Evolutionary conservation across 2,329 filamentous ascomycete genomes (phyloP).

Genomic region (Clarireedia sp.): DNA sequence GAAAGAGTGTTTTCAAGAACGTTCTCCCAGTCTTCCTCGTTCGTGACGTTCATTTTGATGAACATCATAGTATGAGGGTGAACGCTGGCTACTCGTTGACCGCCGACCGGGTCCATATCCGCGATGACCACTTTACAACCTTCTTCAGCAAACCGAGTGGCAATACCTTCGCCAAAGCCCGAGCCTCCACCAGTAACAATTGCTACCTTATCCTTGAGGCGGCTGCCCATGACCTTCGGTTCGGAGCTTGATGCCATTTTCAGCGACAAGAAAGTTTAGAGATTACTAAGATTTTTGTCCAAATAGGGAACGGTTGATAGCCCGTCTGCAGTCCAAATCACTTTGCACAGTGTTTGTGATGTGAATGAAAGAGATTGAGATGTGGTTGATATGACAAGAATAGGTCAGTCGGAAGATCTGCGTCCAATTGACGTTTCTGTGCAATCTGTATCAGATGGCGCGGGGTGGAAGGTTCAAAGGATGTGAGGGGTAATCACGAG

Average conservation of each 20-base stretch:
- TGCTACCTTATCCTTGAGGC: conserved; percentile 46
- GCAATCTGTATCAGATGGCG: background rate
- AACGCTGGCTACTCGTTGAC: conserved; percentile 38
- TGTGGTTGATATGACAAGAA: background rate
- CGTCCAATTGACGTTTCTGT: background rate
- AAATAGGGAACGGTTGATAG: background rate
- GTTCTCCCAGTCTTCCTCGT: conserved; percentile 43
- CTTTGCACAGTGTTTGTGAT: background rate
- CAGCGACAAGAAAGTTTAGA: no score
- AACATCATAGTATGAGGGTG: conserved; percentile 31
- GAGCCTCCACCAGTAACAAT: conserved; percentile 53
- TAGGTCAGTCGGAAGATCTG: background rate
- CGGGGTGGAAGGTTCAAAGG: background rate
- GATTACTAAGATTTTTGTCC: background rate
- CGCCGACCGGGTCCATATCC: conserved; percentile 49
- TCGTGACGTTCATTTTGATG: conserved; percentile 42
- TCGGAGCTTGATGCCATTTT: conserved; percentile 13
- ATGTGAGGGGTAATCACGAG: background rate
- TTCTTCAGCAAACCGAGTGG: conserved; percentile 49
- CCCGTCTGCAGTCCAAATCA: background rate
- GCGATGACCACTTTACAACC: conserved; percentile 54
- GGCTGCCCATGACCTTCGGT: conserved; percentile 20
- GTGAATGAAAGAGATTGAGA: no score
- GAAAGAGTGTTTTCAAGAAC: conserved; percentile 39
- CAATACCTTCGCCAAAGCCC: conserved; percentile 57